phyloP scores from a whole-genome alignment of 768 basidiomycete genomes.

The Xerocomellus amylosporus region DNA sequence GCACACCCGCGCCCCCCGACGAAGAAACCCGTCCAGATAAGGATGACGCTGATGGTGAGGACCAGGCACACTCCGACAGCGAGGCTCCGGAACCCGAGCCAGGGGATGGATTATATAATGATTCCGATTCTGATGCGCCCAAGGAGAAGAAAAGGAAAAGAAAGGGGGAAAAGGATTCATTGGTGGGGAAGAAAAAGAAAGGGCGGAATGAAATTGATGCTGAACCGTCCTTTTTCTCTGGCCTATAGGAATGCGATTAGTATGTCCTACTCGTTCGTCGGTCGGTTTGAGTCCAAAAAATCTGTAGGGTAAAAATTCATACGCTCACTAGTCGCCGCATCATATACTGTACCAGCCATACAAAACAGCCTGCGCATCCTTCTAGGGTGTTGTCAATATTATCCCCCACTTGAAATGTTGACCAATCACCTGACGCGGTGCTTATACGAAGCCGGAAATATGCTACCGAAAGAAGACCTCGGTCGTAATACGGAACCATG shows the following conservation, averaged over 20 bases:
- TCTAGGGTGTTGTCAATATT: too few species aligned
- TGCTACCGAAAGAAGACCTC: neutral
- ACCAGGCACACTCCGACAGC: conserved; percentile 9
- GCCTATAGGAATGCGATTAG: conserved; percentile 37
- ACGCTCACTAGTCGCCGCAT: neutral
- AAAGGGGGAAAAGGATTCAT: conserved; percentile 50
- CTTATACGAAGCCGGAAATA: too few species aligned
- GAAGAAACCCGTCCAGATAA: conserved; percentile 19
- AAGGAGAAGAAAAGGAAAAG: conserved; percentile 53
- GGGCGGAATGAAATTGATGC: conserved; percentile 57
- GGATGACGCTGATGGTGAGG: conserved; percentile 8
- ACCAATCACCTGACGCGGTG: neutral
- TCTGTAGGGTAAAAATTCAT: neutral
- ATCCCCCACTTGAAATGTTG: neutral
- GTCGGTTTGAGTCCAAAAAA: neutral
- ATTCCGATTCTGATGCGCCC: conserved; percentile 29
- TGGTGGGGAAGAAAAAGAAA: conserved; percentile 52
- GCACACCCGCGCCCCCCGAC: conserved; percentile 25
- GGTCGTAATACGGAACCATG: neutral
- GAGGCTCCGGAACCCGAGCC: conserved; percentile 12
- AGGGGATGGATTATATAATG: conserved; percentile 23
- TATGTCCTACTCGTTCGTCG: neutral
- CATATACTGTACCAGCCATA: neutral
- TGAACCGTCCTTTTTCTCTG: conserved; percentile 65
- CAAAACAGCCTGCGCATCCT: neutral